A percentile compares a stretch with the other conserved stretches of the same genome.
Evolutionary conservation across 2,329 filamentous ascomycete genomes (phyloP).

Genomic region (Alternaria sp.): DNA sequence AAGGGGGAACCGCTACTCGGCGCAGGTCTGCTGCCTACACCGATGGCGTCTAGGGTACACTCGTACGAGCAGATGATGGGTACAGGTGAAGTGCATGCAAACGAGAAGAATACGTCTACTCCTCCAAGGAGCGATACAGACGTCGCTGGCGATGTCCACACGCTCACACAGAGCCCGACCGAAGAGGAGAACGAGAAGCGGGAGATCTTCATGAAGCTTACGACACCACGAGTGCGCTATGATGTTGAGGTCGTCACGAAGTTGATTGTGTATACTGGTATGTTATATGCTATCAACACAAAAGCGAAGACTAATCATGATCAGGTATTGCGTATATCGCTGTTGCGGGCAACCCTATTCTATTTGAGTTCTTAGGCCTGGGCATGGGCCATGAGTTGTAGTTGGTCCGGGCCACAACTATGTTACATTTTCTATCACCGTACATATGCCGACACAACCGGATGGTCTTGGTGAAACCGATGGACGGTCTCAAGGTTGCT

Average conservation of each 20-base stretch:
- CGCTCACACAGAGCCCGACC: slow-evolving; percentile 23
- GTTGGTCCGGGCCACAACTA: background rate
- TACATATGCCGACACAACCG: background rate
- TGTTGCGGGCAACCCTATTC: slow-evolving; percentile 73
- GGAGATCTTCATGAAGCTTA: slow-evolving; percentile 83
- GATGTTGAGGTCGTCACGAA: slow-evolving; percentile 99
- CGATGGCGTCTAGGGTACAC: slow-evolving; percentile 57
- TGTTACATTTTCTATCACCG: background rate
- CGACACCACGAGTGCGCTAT: slow-evolving; percentile 88
- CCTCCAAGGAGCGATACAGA: slow-evolving; percentile 45
- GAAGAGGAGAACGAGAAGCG: slow-evolving; percentile 49
- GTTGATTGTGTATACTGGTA: slow-evolving; percentile 90
- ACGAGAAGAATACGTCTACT: slow-evolving; percentile 11
- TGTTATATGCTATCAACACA: slow-evolving; percentile 33
- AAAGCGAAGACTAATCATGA: background rate
- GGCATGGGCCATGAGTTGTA: slow-evolving; percentile 40
- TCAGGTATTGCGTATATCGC: slow-evolving; percentile 83
- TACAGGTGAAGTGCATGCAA: slow-evolving; percentile 57
- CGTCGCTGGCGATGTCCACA: slow-evolving; percentile 31
- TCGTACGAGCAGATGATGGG: slow-evolving; percentile 79
- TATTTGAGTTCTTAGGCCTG: slow-evolving; percentile 69
- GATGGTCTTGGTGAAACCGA: background rate
- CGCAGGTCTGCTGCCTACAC: slow-evolving; percentile 55
- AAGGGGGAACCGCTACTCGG: slow-evolving; percentile 45
- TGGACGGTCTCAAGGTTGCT: background rate